These are phyloP conservation scores for Pachysandra terminalis DNA, from an alignment of 164 flowering plant species.

Conservation along the genomic window DNA sequence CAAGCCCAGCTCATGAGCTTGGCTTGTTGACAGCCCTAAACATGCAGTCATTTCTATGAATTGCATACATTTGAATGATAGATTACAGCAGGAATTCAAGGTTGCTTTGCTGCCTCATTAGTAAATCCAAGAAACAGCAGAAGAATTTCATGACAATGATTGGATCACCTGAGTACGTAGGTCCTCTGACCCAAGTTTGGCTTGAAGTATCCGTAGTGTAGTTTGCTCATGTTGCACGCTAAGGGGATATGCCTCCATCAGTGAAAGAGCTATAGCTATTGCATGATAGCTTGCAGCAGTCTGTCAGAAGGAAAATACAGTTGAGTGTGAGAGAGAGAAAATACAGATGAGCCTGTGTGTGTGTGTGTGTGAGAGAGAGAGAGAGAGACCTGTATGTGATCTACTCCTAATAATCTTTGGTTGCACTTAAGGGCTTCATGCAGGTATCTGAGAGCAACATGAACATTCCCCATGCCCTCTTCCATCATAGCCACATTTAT, in stretches of 20 bases:
- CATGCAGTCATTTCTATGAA: too few species aligned
- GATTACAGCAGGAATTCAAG: neutral
- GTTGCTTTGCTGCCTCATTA: neutral
- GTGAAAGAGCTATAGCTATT: conserved; percentile 87
- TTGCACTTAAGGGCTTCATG: conserved; percentile 96
- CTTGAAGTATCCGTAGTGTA: conserved; percentile 76
- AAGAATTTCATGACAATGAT: neutral
- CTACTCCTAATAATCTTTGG: conserved; percentile 71
- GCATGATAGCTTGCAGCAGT: conserved; percentile 98
- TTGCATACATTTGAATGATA: too few species aligned
- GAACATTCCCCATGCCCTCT: conserved; percentile 92
- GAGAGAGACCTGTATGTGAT: conserved; percentile 77
- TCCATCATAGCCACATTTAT: conserved; percentile 98
- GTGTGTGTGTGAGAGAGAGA: conserved; percentile 25
- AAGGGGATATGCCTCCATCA: conserved; percentile 89
- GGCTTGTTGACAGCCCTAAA: too few species aligned
- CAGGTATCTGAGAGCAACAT: conserved; percentile 87
- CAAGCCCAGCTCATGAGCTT: too few species aligned
- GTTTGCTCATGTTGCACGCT: conserved; percentile 96
- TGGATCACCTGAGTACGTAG: conserved; percentile 79
- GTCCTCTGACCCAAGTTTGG: conserved; percentile 80
- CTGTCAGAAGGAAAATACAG: conserved; percentile 27
- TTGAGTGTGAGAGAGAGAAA: neutral
- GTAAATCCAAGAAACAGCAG: neutral
- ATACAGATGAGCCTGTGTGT: too few species aligned